Conservation (phyloP, 371 early-diverging fungal genomes). For the Dichotomocladium elegans region DNA sequence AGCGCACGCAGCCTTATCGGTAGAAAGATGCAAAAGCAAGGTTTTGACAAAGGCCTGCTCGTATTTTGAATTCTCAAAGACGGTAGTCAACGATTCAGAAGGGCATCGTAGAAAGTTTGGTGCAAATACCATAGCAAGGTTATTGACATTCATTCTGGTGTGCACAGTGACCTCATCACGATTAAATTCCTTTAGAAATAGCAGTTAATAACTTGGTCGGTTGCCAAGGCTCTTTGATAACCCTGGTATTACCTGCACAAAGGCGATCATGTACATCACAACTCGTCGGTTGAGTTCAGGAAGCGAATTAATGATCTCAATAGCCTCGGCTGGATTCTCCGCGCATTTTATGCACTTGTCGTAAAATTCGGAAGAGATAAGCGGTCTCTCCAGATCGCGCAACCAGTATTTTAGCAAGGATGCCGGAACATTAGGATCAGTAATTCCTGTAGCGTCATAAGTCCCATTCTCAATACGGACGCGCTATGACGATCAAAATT, state of each 20-base stretch:
- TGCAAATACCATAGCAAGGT: constrained; percentile 95
- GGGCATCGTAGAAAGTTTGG: constrained; percentile 92
- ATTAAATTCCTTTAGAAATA: constrained; percentile 52
- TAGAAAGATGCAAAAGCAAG: constrained; percentile 23
- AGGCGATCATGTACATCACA: constrained; percentile 73
- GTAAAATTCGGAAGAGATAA: constrained; percentile 85
- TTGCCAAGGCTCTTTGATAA: not conserved
- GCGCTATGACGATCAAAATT: constrained; percentile 26
- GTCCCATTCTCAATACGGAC: constrained; percentile 82
- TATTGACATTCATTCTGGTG: constrained; percentile 87
- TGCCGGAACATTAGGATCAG: constrained; percentile 90
- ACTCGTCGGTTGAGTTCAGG: constrained; percentile 78
- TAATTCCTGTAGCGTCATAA: constrained; percentile 64
- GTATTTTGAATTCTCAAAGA: constrained; percentile 79
- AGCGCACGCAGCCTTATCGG: constrained; percentile 24
- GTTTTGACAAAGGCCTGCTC: constrained; percentile 49
- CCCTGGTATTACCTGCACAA: constrained; percentile 59
- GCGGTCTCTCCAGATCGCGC: constrained; percentile 87
- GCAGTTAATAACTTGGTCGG: not conserved
- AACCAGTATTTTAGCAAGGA: constrained; percentile 92
- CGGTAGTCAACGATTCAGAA: constrained; percentile 63
- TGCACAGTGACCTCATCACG: constrained; percentile 58
- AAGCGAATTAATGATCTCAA: constrained; percentile 60
- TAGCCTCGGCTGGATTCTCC: constrained; percentile 53
- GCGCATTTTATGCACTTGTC: constrained; percentile 59